phyloP scores from a whole-genome alignment of 1,284 basidiomycete species.

The Moniliella sp. region DNA sequence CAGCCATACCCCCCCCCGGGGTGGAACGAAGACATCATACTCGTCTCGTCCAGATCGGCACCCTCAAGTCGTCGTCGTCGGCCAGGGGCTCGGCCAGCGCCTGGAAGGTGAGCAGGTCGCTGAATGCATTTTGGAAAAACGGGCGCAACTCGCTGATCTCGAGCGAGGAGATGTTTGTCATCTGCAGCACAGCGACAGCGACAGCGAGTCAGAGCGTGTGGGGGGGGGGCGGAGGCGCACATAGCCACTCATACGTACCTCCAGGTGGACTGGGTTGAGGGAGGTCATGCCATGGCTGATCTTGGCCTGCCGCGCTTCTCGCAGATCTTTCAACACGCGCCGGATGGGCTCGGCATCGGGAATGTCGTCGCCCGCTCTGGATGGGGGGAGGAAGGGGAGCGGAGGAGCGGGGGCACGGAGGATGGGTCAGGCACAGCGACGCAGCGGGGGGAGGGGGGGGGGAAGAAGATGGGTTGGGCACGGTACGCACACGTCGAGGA shows the following conservation, averaged over 20 bases:
- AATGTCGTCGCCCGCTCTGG: constrained; percentile 70
- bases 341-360: constrained; percentile 58
- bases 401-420: not conserved
- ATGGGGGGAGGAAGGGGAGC: too few species aligned
- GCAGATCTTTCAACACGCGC: constrained; percentile 68
- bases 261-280: constrained; percentile 41
- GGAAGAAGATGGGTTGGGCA: too few species aligned
- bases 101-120: too few species aligned
- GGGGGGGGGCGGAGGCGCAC: not conserved
- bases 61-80: too few species aligned
- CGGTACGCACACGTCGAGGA: constrained; percentile 61
- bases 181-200: too few species aligned
- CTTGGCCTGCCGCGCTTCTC: constrained; percentile 81
- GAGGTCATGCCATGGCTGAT: constrained; percentile 53
- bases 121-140: constrained; percentile 22
- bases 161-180: constrained; percentile 28
- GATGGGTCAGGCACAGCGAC: not conserved
- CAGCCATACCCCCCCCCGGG: too few species aligned
- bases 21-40: too few species aligned
- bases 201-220: not conserved
- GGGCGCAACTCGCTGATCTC: constrained; percentile 24
- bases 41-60: too few species aligned
- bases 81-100: too few species aligned
- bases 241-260: constrained; percentile 47
- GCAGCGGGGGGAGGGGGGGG: not conserved